These are phyloP conservation scores for Centaurea solstitialis DNA, from an alignment of 129 eudicot genomes.

Conservation along the genomic window DNA sequence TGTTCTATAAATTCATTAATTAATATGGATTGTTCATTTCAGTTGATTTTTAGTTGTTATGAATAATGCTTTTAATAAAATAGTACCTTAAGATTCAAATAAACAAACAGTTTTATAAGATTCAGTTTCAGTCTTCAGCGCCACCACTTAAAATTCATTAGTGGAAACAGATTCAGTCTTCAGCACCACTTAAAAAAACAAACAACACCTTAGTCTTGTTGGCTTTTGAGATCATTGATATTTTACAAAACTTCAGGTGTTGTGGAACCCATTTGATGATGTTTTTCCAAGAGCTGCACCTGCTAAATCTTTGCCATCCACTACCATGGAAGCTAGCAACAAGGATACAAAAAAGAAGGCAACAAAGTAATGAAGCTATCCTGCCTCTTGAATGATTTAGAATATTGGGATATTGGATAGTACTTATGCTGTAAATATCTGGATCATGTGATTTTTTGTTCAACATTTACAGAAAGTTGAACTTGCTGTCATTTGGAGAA, in stretches of 20 bases:
- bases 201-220: no score
- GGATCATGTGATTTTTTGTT: neutral
- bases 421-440: neutral
- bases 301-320: conserved; percentile 49
- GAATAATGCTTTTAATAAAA: no score
- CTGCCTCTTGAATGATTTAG: conserved; percentile 11
- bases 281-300: conserved; percentile 68
- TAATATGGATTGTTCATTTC: no score
- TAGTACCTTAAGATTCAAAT: no score
- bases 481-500: conserved; percentile 93
- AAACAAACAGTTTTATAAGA: no score
- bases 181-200: no score
- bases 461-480: conserved; percentile 59
- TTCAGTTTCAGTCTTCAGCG: no score
- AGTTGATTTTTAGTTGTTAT: no score
- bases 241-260: conserved; percentile 44
- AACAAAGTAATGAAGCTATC: conserved; percentile 58
- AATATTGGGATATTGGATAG: conserved; percentile 6
- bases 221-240: neutral
- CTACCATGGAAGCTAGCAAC: conserved; percentile 44
- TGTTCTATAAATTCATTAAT: no score
- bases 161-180: no score
- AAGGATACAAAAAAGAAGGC: conserved; percentile 67
- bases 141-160: no score
- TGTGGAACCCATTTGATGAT: conserved; percentile 98